Evolutionary conservation across 2,329 filamentous ascomycete genomes (phyloP), one percentile per base, ranked within the genome.

Genomic region (Pseudopithomyces chartarum): DNA sequence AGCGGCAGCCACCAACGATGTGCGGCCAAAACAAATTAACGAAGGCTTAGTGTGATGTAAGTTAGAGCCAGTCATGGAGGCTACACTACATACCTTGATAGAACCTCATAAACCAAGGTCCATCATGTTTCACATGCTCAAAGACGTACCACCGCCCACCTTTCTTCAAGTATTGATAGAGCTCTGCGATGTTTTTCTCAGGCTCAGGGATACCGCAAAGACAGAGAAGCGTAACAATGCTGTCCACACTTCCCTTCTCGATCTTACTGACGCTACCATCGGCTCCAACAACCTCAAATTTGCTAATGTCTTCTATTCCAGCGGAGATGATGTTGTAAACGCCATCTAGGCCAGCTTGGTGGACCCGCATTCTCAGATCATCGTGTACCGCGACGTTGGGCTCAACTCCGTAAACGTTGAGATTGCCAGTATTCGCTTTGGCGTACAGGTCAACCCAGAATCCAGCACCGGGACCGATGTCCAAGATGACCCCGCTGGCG

Each of bases 1-100:
- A 15, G 22, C 39, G 20, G 34, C 47, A 50, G 19, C 47, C 47
- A n/a, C 47, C 47, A 29, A 50, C 22, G 29, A 50, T 40, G 19
- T 50, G 47, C 34, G 47, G 47, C 47, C 47, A 50, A 19, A 50
- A 50, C 34, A 50, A 20, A 15, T 50, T 50, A 22, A 50, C 47
- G 17, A 50, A 29, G 12, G 47, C 47, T 50, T 29, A 32, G 12
- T 23, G 22, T 19, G 2, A 40, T 15, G 34, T 50, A 29, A 50
- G 47, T 34, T 49, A 13, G 3, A 6, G 33, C 13, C 20, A 13
- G 19, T 11, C 11, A 4, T 10, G 23, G 15, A 15, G 5, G n/a
- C 12, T 19, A 43, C 15, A 10, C 11, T 8, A 39, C 34, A 7
- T 22, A 50, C 47, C 47, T 50, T 50, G 47, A 29, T 50, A 50